Base-by-base conservation (phyloP, 1,139 yeast species). In the Suhomyces bribrorum region DNA sequence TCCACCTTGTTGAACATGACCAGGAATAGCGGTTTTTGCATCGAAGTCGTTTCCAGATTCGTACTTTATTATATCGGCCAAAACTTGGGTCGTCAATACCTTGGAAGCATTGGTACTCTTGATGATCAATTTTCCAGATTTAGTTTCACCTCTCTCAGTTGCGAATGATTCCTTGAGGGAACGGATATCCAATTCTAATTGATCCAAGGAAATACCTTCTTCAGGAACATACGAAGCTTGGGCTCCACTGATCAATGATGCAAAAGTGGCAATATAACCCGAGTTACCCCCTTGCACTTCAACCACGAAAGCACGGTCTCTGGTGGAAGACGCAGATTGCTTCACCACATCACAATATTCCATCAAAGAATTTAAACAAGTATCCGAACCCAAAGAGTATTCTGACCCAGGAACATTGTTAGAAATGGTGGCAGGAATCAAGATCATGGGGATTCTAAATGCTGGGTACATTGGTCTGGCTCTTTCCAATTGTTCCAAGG, bases 351-450 rank as follows among this genome's bases (percentile, higher is more conserved):
- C 98, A 73, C 97, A 90, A 69, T 92, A 92, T 42, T 83, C 77
- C 57, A 89, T 89, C 61, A 92, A 76, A 25, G 94, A 79, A 63
- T 92, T 92, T 66, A 92, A 72, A 69, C 97, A 90, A 7, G 98
- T 92, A 57, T 92, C 97, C 24, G 92, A 72, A 44, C 98, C 98
- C 39, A 92, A 69, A 0, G 96, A 88, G 64, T 88, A 89, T 64
- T 92, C 97, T 3, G 97, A 83, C 43, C 97, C 98, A 11, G 98
- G 98, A 36, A 92, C 97, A 55, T 92, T 92, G 64, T 92, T 92
- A n/a, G 96, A 87, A 48, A 92, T 86, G 6, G 97, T 92, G 13
- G 97, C 96, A 13, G 98, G 97, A 42, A 92, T 74, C 47, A 89
- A 84, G 34, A 86, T 86, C 85, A 89, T 84, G 46, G 98, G 98